Percentiles rank a stretch among this genome's conserved stretches.
These are phyloP conservation scores for Globisporangium lucens DNA, from an alignment of 352 stramenopile species.

Conservation along the genomic window DNA sequence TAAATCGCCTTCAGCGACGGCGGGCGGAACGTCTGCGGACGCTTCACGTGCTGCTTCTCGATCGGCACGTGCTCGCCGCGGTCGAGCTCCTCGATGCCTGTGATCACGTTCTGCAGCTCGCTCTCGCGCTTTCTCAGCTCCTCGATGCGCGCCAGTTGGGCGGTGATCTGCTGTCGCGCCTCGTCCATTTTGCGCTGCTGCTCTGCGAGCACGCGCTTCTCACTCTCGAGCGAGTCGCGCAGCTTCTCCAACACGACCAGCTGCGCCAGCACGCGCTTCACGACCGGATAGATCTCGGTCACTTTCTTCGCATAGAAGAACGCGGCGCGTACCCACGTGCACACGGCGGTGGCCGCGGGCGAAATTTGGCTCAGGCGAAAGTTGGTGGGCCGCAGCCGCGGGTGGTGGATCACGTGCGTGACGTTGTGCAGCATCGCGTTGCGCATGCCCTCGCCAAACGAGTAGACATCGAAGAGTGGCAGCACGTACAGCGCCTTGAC, in stretches of 20 bases:
- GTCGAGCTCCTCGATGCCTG: slow-evolving; percentile 66
- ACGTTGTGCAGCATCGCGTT: slow-evolving; percentile 54
- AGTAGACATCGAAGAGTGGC: slow-evolving; percentile 80
- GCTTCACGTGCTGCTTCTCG: slow-evolving; percentile 56
- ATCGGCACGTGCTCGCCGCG: slow-evolving; percentile 50
- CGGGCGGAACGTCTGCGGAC: slow-evolving; percentile 31
- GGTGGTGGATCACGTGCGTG: slow-evolving; percentile 73
- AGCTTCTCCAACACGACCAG: slow-evolving; percentile 53
- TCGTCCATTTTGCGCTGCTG: slow-evolving; percentile 22
- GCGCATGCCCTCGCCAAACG: slow-evolving; percentile 66
- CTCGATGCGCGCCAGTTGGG: slow-evolving; percentile 8
- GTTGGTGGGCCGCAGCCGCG: slow-evolving; percentile 61
- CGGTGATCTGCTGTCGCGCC: slow-evolving; percentile 17
- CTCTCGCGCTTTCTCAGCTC: slow-evolving; percentile 18
- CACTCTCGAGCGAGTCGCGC: slow-evolving; percentile 26
- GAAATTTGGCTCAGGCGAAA: slow-evolving; percentile 58
- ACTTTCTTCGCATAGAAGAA: slow-evolving; percentile 69
- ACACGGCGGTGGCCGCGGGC: slow-evolving; percentile 56
- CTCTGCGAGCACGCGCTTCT: slow-evolving; percentile 23
- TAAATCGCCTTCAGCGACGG: slow-evolving; percentile 12
- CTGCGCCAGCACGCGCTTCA: slow-evolving; percentile 52
- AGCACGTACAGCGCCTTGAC: slow-evolving; percentile 79
- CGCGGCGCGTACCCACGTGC: slow-evolving; percentile 67
- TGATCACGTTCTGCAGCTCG: slow-evolving; percentile 49
- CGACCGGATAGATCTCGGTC: slow-evolving; percentile 61